Base-by-base conservation (phyloP, 2,329 filamentous ascomycete species). In the Albophoma yamanashiensis region DNA sequence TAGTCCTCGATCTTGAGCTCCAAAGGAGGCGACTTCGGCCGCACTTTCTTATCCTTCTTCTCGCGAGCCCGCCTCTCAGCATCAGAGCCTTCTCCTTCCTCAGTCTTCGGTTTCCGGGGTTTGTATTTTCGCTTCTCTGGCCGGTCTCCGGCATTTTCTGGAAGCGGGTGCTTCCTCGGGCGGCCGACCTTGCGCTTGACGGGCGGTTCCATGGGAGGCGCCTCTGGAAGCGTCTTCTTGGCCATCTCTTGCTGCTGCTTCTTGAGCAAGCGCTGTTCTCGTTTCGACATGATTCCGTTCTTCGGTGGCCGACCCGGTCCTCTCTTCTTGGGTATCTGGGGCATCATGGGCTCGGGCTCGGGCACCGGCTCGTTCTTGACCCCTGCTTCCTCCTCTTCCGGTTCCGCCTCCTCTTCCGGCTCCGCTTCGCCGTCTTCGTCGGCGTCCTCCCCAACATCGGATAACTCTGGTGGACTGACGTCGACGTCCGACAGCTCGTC, bases 231-330 rank as follows among this genome's bases (percentile, higher is more conserved):
- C 5, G 77, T 80, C 68, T 83, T 81, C 72, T 80, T 81, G 27
- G 78, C 79, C 65, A 74, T 72, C 62, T 77, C 75, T 61, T 76
- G 71, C 60, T 77, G 74, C 59, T 74, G 72, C 70, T 87, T 88
- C 74, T 87, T 84, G 9, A 86, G 79, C 56, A 85, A 71, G 22
- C 84, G 79, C 65, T 87, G 81, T 67, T 92, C 87, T 60, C 89
- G 80, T 73, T 92, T 92, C 1, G 89, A 92, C 84, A 92, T 90
- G 69, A 91, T 82, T 36, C 89, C 89, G 67, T 92, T 89, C 75
- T 92, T 92, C 0, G 89, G 89, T 25, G 89, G 89, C 58, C 89
- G 79, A n/a, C 89, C 89, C 12, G 89, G 89, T 17, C 89, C 89
- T 65, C 89, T 85, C 63, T 88, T 87, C 73, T 84, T 88, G 36